Base-by-base conservation (phyloP, 192 early-diverging fungal species). In the Funneliformis mosseae region DNA sequence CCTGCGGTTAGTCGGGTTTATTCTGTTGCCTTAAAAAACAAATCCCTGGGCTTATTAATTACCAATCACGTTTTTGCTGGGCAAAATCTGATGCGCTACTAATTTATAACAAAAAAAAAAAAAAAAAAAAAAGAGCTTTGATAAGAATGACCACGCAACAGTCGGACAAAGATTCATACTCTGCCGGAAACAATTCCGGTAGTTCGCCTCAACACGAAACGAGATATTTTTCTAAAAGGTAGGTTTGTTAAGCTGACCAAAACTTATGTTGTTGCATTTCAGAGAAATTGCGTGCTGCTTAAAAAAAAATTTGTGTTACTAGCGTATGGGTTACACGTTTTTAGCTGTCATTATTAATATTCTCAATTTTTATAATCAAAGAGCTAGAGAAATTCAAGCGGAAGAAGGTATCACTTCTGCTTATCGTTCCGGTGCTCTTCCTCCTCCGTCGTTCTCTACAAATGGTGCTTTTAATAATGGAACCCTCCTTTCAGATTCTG, bases 361-460 rank as follows among this genome's bases (percentile, higher is more conserved):
- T n/a, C 27, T 14, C 8, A 66, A 66, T 10, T 66, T 12, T 28
- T 28, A 33, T 28, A 25, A 38, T 77, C n/a, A 12, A 38, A 79
- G 77, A 50, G 77, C 77, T 21, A 60, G 77, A 28, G 82, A 83
- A 80, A 83, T 83, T 45, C 82, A 83, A 76, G 79, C 80, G 2
- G 82, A 83, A 61, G 82, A 83, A 46, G 82, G 82, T 27, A 83
- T 83, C 28, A 79, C 76, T 9, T 64, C 77, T 28, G 12, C 77
- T 23, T 79, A 69, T 79, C 77, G 77, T 45, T 71, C 70, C 43
- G 28, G 62, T 39, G 59, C 64, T 18, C 82, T 73, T 42, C 79
- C 79, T 8, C 64, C 64, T 8, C 82, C 82, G 4, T 74, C 63
- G 8, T 41, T 66, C 16, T 67, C 81, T n/a, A 79, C 81, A 28